These are phyloP conservation scores for Ophiostoma ips DNA, from an alignment of 2,329 filamentous ascomycete genomes.

Conservation along the genomic window DNA sequence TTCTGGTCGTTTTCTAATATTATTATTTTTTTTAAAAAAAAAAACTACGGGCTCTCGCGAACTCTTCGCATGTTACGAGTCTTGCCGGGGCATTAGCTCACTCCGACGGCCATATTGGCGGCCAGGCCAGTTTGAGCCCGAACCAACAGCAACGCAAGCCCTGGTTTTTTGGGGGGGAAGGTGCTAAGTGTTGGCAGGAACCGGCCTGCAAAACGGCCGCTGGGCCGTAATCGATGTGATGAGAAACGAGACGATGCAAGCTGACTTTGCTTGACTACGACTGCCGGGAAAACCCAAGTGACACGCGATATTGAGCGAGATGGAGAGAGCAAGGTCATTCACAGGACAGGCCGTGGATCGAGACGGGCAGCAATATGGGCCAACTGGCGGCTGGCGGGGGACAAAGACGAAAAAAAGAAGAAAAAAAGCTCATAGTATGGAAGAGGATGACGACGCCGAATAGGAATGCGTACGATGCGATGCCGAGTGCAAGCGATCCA, in stretches of 20 bases:
- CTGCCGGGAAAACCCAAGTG: background rate
- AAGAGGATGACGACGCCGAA: too few species aligned
- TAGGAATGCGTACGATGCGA: background rate
- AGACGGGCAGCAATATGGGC: too few species aligned
- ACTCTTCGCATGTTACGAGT: too few species aligned
- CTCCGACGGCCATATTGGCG: background rate
- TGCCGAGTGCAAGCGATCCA: constrained; percentile 1
- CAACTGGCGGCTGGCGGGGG: too few species aligned
- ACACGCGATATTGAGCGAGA: background rate
- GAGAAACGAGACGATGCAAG: background rate
- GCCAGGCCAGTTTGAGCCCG: background rate
- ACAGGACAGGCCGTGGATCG: too few species aligned
- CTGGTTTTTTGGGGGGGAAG: too few species aligned
- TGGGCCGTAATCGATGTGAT: background rate
- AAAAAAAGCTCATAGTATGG: too few species aligned
- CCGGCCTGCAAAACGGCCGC: background rate
- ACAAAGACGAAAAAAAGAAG: background rate
- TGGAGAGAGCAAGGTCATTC: too few species aligned
- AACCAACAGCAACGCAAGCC: background rate
- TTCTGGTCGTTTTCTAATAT: background rate
- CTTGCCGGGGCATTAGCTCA: too few species aligned
- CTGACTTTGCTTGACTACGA: too few species aligned
- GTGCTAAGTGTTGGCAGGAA: background rate
- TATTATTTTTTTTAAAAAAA: too few species aligned
- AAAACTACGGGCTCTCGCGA: too few species aligned